Conservation (phyloP, 208 protist genomes). For the Blastocrithidia nonstop region DNA sequence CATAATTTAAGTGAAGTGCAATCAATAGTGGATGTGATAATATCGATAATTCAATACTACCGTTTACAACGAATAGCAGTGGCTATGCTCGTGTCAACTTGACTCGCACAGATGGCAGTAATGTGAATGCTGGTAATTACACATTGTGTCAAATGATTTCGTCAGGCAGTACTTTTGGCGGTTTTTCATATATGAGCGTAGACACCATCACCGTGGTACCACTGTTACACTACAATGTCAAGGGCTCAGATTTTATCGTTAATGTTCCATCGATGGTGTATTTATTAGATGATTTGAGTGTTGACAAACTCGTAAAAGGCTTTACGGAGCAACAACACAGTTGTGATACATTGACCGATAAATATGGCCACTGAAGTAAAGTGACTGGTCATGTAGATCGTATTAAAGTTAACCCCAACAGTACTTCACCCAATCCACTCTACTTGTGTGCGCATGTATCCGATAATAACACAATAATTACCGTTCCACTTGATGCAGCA, state of each 20-base stretch:
- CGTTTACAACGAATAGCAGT: conserved; percentile 29
- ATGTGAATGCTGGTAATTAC: conserved; percentile 26
- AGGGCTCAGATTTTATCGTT: conserved; percentile 26
- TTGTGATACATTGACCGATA: no score
- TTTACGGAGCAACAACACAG: no score
- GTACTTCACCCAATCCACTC: no score
- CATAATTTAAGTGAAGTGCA: no score
- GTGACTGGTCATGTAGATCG: no score
- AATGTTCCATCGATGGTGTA: conserved; percentile 19
- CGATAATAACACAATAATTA: no score
- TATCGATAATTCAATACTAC: conserved; percentile 8
- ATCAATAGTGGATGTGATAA: no score
- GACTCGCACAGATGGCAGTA: conserved; percentile 5
- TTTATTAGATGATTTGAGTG: conserved; percentile 25
- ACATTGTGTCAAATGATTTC: no score
- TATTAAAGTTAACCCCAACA: no score
- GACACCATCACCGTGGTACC: conserved; percentile 22
- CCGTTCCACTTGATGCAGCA: no score
- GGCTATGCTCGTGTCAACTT: conserved; percentile 27
- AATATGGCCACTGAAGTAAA: no score
- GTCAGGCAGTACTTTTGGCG: conserved; percentile 5
- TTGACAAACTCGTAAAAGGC: conserved; percentile 15
- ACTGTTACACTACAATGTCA: conserved; percentile 22
- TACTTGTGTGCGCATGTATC: no score
- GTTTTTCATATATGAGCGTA: conserved; percentile 3